These are phyloP conservation scores for Clathrus columnatus DNA, from an alignment of 768 basidiomycete species.

Conservation along the genomic window DNA sequence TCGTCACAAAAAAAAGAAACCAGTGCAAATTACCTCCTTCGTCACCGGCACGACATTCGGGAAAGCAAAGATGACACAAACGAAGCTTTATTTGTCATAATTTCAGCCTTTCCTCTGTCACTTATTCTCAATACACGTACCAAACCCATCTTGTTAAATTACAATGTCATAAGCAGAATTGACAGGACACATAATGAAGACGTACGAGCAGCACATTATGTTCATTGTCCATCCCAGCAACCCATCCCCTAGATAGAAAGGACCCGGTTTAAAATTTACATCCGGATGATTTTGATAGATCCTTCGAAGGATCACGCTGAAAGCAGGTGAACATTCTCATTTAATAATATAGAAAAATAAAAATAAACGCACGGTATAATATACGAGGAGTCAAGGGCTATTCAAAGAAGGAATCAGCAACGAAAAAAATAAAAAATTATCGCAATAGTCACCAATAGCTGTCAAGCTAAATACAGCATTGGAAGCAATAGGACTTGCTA, in stretches of 20 bases:
- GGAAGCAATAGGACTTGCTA: slow-evolving; percentile 69
- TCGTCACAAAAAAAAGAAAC: not conserved
- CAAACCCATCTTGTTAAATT: slow-evolving; percentile 39
- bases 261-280: slow-evolving; percentile 76
- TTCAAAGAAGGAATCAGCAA: not conserved
- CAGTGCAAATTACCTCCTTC: slow-evolving; percentile 16
- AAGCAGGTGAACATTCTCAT: not conserved
- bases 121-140: slow-evolving; percentile 17
- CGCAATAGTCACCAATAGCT: slow-evolving; percentile 33
- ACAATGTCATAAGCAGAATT: not conserved
- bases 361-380: slow-evolving; percentile 49
- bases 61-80: slow-evolving; percentile 63
- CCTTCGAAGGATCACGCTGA: slow-evolving; percentile 33
- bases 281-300: slow-evolving; percentile 66
- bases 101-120: not conserved
- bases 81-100: slow-evolving; percentile 22
- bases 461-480: slow-evolving; percentile 78
- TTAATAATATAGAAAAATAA: not conserved
- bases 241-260: slow-evolving; percentile 77
- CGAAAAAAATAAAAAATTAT: not conserved
- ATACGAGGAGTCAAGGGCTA: slow-evolving; percentile 54
- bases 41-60: slow-evolving; percentile 66
- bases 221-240: slow-evolving; percentile 54
- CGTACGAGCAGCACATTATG: slow-evolving; percentile 43
- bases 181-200: slow-evolving; percentile 10